Conservation (phyloP, 1,284 basidiomycete species). For the Clitocybe nebularis region DNA sequence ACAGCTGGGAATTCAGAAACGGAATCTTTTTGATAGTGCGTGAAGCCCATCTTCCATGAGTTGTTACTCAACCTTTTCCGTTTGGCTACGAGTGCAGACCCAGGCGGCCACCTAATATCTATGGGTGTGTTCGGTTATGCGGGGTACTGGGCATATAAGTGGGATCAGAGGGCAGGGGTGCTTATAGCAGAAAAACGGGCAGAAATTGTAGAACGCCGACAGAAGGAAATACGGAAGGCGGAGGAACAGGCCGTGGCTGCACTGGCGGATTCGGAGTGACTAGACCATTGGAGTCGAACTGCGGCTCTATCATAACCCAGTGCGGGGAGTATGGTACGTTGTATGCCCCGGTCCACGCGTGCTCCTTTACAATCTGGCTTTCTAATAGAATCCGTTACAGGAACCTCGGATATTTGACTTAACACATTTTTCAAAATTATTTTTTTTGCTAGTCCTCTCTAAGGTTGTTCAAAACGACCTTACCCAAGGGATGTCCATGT, state of each 20-base stretch:
- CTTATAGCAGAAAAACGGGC: slow-evolving; percentile 59
- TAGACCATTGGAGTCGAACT: not conserved
- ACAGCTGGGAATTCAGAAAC: slow-evolving; percentile 76
- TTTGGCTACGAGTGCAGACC: slow-evolving; percentile 38
- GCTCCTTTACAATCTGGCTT: too few relatives aligned
- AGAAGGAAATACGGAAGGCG: slow-evolving; percentile 29
- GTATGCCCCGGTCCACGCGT: not conserved
- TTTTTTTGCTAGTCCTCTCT: too few relatives aligned
- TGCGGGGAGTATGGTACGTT: slow-evolving; percentile 7
- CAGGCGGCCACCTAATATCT: slow-evolving; percentile 59
- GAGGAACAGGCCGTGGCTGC: slow-evolving; percentile 24
- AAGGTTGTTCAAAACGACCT: too few relatives aligned
- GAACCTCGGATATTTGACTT: not conserved
- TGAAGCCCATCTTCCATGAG: slow-evolving; percentile 15
- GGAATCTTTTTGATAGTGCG: slow-evolving; percentile 66
- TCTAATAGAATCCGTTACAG: too few relatives aligned
- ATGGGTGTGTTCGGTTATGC: slow-evolving; percentile 63
- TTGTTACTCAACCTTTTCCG: not conserved
- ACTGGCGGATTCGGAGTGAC: slow-evolving; percentile 15
- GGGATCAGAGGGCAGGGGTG: slow-evolving; percentile 56
- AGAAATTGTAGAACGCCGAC: slow-evolving; percentile 49
- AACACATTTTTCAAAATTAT: slow-evolving; percentile 1
- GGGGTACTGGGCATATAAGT: slow-evolving; percentile 67
- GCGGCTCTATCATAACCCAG: not conserved
- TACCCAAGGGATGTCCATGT: too few relatives aligned